Conservation (phyloP, 805 yeast species). For the Millerago galiae region DNA sequence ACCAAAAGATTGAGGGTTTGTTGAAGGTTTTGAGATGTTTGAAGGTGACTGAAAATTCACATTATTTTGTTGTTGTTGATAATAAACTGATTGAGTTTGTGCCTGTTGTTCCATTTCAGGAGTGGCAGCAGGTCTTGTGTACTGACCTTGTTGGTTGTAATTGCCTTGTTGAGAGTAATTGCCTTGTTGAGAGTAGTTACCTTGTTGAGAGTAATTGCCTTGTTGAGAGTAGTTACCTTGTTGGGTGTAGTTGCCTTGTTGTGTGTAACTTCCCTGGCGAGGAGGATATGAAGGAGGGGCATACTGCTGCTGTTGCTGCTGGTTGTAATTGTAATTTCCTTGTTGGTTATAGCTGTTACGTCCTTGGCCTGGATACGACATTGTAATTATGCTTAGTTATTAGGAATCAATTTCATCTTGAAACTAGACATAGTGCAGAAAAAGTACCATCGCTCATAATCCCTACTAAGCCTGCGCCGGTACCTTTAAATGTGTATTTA, state of each 20-base stretch:
- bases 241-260: neutral
- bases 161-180: neutral
- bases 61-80: constrained; percentile 4
- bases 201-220: neutral
- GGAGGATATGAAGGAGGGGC: no score
- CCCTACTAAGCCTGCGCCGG: no score
- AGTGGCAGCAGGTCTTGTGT: neutral
- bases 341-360: neutral
- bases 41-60: constrained; percentile 6
- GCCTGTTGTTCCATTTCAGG: neutral
- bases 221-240: neutral
- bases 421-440: no score
- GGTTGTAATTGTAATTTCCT: neutral
- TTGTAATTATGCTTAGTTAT: no score
- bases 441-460: no score
- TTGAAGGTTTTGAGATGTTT: constrained; percentile 6
- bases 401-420: no score
- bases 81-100: constrained; percentile 3
- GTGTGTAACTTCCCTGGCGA: neutral
- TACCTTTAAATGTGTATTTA: no score
- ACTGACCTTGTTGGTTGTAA: constrained; percentile 1
- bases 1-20: constrained; percentile 17
- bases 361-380: no score
- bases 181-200: neutral
- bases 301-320: neutral